Base-by-base conservation (phyloP, 176 grass and related monocot genomes). In the Bromus sterilis region DNA sequence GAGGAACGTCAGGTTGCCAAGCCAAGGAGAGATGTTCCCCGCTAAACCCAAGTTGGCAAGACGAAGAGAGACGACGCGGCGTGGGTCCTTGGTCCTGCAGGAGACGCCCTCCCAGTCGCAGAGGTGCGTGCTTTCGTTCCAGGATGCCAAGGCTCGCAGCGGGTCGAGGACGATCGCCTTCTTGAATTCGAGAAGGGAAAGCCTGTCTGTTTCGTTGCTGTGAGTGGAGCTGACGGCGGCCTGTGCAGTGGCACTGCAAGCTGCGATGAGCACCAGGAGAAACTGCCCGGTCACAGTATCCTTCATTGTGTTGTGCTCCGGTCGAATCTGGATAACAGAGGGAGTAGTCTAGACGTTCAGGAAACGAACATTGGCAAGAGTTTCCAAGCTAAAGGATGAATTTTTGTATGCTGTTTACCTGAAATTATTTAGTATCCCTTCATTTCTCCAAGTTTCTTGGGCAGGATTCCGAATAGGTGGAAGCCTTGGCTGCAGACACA, bases 81-180 rank as follows among this genome's bases (percentile, higher is more conserved):
- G 3, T 0, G 61, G 68, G 7, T 26, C 23, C 44, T 40, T 80
- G 4, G 5, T 6, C 7, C 33, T 23, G 12, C 77, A 86, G 0
- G 16, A 10, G 57, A 78, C 75, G 13, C 59, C 84, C 80, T 67
- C 67, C 89, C 84, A 91, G 5, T 21, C 60, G 9, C 80, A 91
- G 7, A 83, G 80, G 32, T 72, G n/a, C 1, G 2, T 84, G 59
- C 75, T 91, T 0, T 56, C 26, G 16, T 91, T 91, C 89, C 80
- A 91, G 1, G 89, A 87, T 9, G 18, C 33, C 56, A 91, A 11
- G 1, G 57, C 49, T 34, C 67, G 70, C 2, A 36, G 28, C 1
- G 71, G 69, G 14, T 86, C 70, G 0, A 48, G 44, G 21, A 10
- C 9, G 12, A 80, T 80, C 11, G 18, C 57, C 5, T 80, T 73